A percentile compares a stretch with the other conserved stretches of the same genome.
Conservation (phyloP, 2,329 filamentous ascomycete species). For the Talaromyces sp. region DNA sequence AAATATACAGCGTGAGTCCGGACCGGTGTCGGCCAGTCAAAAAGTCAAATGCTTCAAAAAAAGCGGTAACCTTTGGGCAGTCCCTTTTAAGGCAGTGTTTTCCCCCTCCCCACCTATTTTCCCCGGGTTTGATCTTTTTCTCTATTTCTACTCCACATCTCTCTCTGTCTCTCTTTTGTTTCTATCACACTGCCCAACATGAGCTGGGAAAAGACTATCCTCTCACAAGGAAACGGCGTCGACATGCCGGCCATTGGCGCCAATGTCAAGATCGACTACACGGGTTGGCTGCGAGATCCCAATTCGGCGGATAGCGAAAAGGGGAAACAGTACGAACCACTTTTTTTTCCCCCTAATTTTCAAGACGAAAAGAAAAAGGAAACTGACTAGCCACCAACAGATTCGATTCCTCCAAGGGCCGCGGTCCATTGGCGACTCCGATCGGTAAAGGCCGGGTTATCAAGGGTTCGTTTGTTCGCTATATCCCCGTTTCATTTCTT, state of each 20-base stretch:
- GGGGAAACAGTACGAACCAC: constrained; percentile 63
- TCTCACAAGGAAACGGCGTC: constrained; percentile 57
- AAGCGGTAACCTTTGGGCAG: not conserved
- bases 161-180: not conserved
- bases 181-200: constrained; percentile 39
- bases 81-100: not conserved
- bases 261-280: constrained; percentile 83
- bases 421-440: constrained; percentile 67
- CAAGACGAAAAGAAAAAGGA: not conserved
- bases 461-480: constrained; percentile 54
- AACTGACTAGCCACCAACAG: constrained; percentile 42
- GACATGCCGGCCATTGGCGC: constrained; percentile 62
- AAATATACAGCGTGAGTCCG: not conserved
- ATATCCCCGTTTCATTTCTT: not conserved
- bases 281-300: constrained; percentile 73
- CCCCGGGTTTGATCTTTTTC: not conserved
- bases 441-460: constrained; percentile 87
- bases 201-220: constrained; percentile 60
- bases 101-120: not conserved
- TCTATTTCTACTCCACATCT: not conserved
- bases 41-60: not conserved
- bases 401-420: constrained; percentile 76
- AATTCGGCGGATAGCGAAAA: constrained; percentile 54
- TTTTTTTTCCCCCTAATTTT: constrained; percentile 8
- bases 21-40: not conserved